A percentile compares a stretch with the other conserved stretches of the same genome.
These are phyloP conservation scores for Hibiscus tridactylites DNA, from an alignment of 345 rosid genomes.

Conservation along the genomic window DNA sequence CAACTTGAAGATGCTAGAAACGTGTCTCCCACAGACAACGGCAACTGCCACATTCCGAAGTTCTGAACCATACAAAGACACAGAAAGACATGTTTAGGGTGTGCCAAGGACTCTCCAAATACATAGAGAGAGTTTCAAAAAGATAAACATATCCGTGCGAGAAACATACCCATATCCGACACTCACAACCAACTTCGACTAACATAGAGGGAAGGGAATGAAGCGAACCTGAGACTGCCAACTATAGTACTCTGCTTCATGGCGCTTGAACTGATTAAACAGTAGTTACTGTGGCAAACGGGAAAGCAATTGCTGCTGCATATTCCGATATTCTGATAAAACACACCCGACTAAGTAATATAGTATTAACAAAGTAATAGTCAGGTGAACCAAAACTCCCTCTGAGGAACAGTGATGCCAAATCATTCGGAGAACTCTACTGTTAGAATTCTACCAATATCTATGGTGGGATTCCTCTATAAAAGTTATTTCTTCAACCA, in stretches of 20 bases:
- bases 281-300: not conserved
- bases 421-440: conserved; percentile 8
- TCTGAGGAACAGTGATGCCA: conserved; percentile 2
- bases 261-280: conserved; percentile 8
- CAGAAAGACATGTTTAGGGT: not conserved
- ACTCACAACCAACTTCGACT: not conserved
- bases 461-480: conserved; percentile 11
- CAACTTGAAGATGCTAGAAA: not conserved
- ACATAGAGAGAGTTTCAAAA: too few species aligned
- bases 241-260: not conserved
- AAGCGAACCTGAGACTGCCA: conserved; percentile 27
- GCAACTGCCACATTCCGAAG: not conserved
- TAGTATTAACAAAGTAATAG: conserved; percentile 13
- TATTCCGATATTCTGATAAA: conserved; percentile 7
- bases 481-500: conserved; percentile 21
- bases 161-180: not conserved
- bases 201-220: not conserved
- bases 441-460: conserved; percentile 18
- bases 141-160: conserved; percentile 11
- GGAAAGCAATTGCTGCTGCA: conserved; percentile 1
- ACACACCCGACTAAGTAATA: not conserved
- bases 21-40: not conserved
- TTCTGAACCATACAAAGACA: not conserved
- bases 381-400: conserved; percentile 9
- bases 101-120: not conserved